Base-by-base conservation (phyloP, 441 rosid genomes). In the Omphalea diandra region DNA sequence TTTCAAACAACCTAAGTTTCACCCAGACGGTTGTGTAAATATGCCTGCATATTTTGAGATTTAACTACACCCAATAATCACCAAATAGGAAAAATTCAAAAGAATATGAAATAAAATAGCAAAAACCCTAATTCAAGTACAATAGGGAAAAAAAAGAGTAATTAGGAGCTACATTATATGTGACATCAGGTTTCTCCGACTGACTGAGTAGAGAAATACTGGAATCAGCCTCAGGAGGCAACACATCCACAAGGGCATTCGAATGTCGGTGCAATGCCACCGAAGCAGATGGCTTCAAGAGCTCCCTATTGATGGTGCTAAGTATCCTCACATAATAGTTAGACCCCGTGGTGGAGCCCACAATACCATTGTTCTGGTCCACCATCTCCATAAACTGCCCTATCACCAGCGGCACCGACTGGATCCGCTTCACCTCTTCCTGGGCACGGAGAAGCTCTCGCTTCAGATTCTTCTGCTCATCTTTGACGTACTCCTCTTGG, bases 351-450 rank as follows among this genome's bases (percentile, higher is more conserved):
- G 99, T 94, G 47, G 99, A 94, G 24, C 97, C 98, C 8, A 94
- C 99, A 65, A 92, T 94, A 18, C 98, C 98, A 77, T 94, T 90
- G 80, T 92, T 94, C 83, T 87, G 93, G 75, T 94, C 97, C 6
- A 90, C 98, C 99, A 94, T 94, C 84, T 94, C 99, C 99, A 94
- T 94, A 79, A 94, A 94, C 82, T 94, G 98, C 12, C 99, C 99
- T 15, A 92, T 92, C 40, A 94, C 98, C 5, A 94, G 76, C 14
- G 99, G 98, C 53, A 92, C 97, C 31, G 98, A 92, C 72, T 94
- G 97, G 82, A 94, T 94, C 75, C 98, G 84, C 80, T 94, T 94
- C 49, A 94, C 98, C 88, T 94, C 99, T 60, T 94, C 99, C 82
- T 94, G 97, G 6, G 98, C 96, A 14, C 98, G 83, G 40, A 92